Percentiles rank a stretch among this genome's conserved stretches.
Evolutionary conservation across 1,139 yeast species (phyloP).

Genomic region (Magnusiomyces tetraspermus): DNA sequence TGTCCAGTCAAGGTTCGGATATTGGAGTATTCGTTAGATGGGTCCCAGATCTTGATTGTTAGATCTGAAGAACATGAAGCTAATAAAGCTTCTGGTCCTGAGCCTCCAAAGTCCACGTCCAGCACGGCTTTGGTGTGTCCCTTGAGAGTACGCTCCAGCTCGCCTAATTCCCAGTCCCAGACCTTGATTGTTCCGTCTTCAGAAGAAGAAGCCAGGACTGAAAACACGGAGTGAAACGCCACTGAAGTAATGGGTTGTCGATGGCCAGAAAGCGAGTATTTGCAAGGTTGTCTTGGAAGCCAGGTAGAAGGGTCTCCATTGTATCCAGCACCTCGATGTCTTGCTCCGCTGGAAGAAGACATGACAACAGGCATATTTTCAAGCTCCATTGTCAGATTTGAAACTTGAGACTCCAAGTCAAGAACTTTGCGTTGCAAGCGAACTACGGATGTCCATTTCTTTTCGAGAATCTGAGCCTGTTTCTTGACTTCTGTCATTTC

Average conservation of each 20-base stretch:
- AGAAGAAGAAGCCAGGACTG: constrained; percentile 57
- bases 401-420: constrained; percentile 41
- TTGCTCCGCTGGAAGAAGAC: constrained; percentile 18
- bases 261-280: constrained; percentile 44
- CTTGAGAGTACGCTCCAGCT: constrained; percentile 57
- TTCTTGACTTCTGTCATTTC: constrained; percentile 12
- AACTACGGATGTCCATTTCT: constrained; percentile 83
- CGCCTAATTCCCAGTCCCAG: constrained; percentile 67
- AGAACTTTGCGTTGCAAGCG: constrained; percentile 67
- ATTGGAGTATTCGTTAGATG: constrained; percentile 42
- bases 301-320: constrained; percentile 41
- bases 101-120: constrained; percentile 40
- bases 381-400: constrained; percentile 37
- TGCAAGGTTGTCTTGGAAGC: constrained; percentile 55
- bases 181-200: constrained; percentile 65
- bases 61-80: constrained; percentile 72
- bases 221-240: constrained; percentile 64
- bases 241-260: constrained; percentile 52
- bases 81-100: constrained; percentile 20
- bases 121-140: constrained; percentile 75
- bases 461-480: constrained; percentile 44
- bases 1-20: constrained; percentile 73
- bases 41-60: constrained; percentile 63
- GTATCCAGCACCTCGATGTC: constrained; percentile 1
- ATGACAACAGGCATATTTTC: constrained; percentile 29